Percentiles rank a stretch among this genome's conserved stretches.
Conservation (phyloP, 192 early-diverging fungal species). For the Oehlia diaphana region DNA sequence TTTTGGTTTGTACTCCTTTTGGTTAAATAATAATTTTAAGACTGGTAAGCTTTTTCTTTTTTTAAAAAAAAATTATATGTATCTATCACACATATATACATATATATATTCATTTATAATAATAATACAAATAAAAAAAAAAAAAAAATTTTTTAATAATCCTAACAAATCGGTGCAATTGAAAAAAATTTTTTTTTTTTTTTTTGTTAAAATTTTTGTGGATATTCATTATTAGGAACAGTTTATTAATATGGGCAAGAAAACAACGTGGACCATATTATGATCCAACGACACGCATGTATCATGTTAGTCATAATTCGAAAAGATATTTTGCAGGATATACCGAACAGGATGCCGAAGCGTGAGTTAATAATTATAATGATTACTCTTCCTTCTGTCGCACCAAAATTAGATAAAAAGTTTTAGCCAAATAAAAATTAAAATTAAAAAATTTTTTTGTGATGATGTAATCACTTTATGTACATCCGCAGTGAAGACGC, state of each 20-base stretch:
- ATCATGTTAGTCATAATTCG: slow-evolving; percentile 45
- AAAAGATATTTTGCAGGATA: slow-evolving; percentile 48
- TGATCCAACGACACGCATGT: slow-evolving; percentile 47
- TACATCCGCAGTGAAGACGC: not conserved
- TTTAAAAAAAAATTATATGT: too few relatives aligned
- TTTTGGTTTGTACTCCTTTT: slow-evolving; percentile 1
- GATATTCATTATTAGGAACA: slow-evolving; percentile 39
- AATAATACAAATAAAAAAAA: too few relatives aligned
- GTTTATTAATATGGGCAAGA: slow-evolving; percentile 46
- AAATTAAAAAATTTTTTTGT: too few relatives aligned
- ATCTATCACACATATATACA: not conserved
- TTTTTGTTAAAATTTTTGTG: too few relatives aligned
- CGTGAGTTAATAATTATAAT: slow-evolving; percentile 26
- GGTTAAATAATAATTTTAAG: slow-evolving; percentile 5
- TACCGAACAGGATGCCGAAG: slow-evolving; percentile 33
- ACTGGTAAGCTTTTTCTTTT: not conserved
- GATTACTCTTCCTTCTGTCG: not conserved
- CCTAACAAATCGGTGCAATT: not conserved
- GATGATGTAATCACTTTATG: not conserved
- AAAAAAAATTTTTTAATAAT: not conserved
- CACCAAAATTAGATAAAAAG: not conserved
- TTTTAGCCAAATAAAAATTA: too few relatives aligned
- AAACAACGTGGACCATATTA: slow-evolving; percentile 48
- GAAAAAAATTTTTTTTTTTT: not conserved
- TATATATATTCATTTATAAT: too few relatives aligned